Percentiles rank a stretch among this genome's conserved stretches.
phyloP scores from a whole-genome alignment of 495 filamentous ascomycete species.

The Penicilliopsis zonata region DNA sequence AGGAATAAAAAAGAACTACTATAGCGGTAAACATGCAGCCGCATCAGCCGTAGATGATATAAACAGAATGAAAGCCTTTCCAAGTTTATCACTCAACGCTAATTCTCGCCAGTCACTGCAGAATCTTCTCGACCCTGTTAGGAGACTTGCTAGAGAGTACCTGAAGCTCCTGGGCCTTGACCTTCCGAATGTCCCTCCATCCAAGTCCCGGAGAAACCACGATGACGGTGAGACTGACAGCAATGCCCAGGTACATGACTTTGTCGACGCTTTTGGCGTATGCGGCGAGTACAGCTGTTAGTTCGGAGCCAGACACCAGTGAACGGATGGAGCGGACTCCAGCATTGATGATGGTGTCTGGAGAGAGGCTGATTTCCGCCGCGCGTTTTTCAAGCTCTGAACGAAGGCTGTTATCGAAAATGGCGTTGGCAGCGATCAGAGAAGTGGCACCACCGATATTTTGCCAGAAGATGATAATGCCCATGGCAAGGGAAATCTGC shows the following conservation, averaged over 20 bases:
- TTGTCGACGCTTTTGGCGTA: slow-evolving; percentile 39
- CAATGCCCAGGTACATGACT: slow-evolving; percentile 9
- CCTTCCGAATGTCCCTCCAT: slow-evolving; percentile 15
- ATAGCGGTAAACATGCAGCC: too few relatives aligned
- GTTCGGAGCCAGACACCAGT: slow-evolving; percentile 21
- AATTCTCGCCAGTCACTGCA: too few relatives aligned
- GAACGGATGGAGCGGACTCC: slow-evolving; percentile 40
- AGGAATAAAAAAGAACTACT: too few relatives aligned
- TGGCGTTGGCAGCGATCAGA: slow-evolving; percentile 52
- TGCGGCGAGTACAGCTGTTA: slow-evolving; percentile 41
- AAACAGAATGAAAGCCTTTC: too few relatives aligned
- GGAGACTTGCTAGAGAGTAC: too few relatives aligned
- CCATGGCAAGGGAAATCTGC: slow-evolving; percentile 49
- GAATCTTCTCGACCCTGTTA: too few relatives aligned
- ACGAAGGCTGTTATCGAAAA: slow-evolving; percentile 54
- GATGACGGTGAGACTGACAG: slow-evolving; percentile 3
- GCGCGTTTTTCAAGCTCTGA: slow-evolving; percentile 30
- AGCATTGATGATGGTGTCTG: slow-evolving; percentile 28
- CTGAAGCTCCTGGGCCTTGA: too few relatives aligned
- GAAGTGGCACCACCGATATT: slow-evolving; percentile 52
- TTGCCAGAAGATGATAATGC: slow-evolving; percentile 48
- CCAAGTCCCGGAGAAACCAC: slow-evolving; percentile 10
- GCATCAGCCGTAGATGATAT: too few relatives aligned
- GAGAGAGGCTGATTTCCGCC: slow-evolving; percentile 33
- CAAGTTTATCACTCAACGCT: too few relatives aligned